phyloP scores from a whole-genome alignment of 208 protist genomes.

The Trypanosomatidae sp. region DNA sequence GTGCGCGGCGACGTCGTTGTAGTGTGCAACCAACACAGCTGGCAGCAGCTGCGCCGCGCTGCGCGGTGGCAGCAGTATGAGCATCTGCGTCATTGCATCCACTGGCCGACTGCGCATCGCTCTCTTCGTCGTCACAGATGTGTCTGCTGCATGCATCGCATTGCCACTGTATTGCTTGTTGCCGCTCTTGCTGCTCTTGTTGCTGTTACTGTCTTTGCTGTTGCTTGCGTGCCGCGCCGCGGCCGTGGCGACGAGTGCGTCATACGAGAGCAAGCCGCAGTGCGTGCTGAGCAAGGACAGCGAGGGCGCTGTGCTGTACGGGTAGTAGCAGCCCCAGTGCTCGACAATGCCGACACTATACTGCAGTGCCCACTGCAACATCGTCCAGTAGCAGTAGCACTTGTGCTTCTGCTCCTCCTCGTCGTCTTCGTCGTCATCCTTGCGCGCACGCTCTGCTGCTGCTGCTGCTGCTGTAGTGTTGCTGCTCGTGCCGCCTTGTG shows the following conservation, averaged over 20 bases:
- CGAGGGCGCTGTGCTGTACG: slow-evolving; percentile 51
- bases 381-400: slow-evolving; percentile 85
- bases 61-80: slow-evolving; percentile 50
- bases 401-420: slow-evolving; percentile 32
- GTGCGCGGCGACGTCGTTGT: slow-evolving; percentile 36
- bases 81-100: slow-evolving; percentile 71
- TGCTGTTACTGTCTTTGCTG: neutral
- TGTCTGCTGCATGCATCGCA: neutral
- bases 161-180: neutral
- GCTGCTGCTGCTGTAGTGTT: neutral
- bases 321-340: slow-evolving; percentile 85
- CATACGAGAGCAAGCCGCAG: slow-evolving; percentile 69
- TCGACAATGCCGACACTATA: slow-evolving; percentile 74
- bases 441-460: slow-evolving; percentile 5
- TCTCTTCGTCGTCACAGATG: neutral
- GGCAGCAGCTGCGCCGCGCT: slow-evolving; percentile 43
- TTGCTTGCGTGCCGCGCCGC: neutral
- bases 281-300: slow-evolving; percentile 54
- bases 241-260: slow-evolving; percentile 39
- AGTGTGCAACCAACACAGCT: slow-evolving; percentile 31
- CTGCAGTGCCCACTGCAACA: slow-evolving; percentile 85
- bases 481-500: neutral
- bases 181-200: neutral
- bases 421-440: slow-evolving; percentile 18
- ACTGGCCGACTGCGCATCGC: slow-evolving; percentile 19